phyloP scores from a whole-genome alignment of 1,284 basidiomycete species.

The Apiotrichum porosum region DNA sequence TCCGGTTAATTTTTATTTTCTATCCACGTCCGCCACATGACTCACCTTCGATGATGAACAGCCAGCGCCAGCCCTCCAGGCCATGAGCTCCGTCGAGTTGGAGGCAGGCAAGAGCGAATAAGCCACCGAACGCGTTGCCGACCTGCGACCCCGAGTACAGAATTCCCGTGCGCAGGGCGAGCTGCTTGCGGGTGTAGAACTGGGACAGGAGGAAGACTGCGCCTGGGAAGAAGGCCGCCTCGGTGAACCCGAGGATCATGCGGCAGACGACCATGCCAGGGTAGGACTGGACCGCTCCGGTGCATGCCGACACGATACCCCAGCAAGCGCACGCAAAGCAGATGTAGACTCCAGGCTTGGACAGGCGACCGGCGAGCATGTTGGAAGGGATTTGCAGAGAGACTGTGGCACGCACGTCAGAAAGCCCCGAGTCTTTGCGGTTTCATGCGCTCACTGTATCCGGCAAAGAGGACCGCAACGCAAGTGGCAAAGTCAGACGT shows the following conservation, averaged over 20 bases:
- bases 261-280: conserved; percentile 18
- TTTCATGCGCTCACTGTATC: conserved; percentile 11
- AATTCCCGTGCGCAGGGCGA: conserved; percentile 7
- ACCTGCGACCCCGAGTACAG: conserved; percentile 8
- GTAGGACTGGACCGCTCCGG: conserved; percentile 31
- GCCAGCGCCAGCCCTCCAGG: conserved; percentile 4
- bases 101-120: conserved; percentile 4
- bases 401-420: conserved; percentile 21
- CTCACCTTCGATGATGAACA: conserved; percentile 9
- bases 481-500: conserved; percentile 24
- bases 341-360: conserved; percentile 35
- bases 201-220: conserved; percentile 12
- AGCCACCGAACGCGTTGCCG: conserved; percentile 9
- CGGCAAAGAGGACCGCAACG: conserved; percentile 26
- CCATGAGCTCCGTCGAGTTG: not conserved
- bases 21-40: too few relatives aligned
- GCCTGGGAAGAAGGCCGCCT: conserved; percentile 33
- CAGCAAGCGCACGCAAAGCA: conserved; percentile 27
- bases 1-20: not conserved
- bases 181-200: conserved; percentile 10
- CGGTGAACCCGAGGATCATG: conserved; percentile 26
- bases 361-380: conserved; percentile 28
- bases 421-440: too few relatives aligned
- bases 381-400: conserved; percentile 44
- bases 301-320: conserved; percentile 36